Percentiles rank a stretch among this genome's conserved stretches.
These are phyloP conservation scores for Fusarium virguliforme DNA, from an alignment of 2,329 filamentous ascomycete genomes.

Conservation along the genomic window DNA sequence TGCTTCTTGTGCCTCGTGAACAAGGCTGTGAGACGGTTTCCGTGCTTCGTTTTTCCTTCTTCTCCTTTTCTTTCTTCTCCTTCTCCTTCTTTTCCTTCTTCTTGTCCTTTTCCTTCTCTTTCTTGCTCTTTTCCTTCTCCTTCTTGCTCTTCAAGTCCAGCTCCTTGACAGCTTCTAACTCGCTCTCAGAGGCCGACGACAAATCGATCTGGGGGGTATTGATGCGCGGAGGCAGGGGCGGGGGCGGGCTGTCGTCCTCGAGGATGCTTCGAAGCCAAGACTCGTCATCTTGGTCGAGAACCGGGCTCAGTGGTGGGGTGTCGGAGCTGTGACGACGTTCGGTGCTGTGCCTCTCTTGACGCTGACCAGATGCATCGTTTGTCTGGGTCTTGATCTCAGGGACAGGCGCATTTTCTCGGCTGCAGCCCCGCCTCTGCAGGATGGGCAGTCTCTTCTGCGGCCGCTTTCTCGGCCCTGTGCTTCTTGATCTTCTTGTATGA, in stretches of 20 bases:
- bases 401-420: slow-evolving; percentile 33
- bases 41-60: slow-evolving; percentile 17
- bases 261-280: slow-evolving; percentile 72
- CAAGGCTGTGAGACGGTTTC: slow-evolving; percentile 56
- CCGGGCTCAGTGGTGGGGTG: slow-evolving; percentile 55
- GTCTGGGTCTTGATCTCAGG: slow-evolving; percentile 36
- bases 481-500: slow-evolving; percentile 76
- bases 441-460: slow-evolving; percentile 46
- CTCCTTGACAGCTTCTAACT: slow-evolving; percentile 50
- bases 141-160: slow-evolving; percentile 54
- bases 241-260: slow-evolving; percentile 61
- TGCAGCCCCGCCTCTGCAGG: slow-evolving; percentile 31
- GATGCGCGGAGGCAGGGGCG: slow-evolving; percentile 70
- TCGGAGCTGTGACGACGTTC: slow-evolving; percentile 51
- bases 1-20: slow-evolving; percentile 60
- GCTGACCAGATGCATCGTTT: slow-evolving; percentile 30
- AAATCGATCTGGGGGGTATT: slow-evolving; percentile 66
- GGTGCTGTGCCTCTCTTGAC: slow-evolving; percentile 35
- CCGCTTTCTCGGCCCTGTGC: slow-evolving; percentile 67
- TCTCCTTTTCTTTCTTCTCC: slow-evolving; percentile 50
- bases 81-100: slow-evolving; percentile 43
- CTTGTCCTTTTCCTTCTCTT: slow-evolving; percentile 23
- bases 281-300: slow-evolving; percentile 72
- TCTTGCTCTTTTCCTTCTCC: slow-evolving; percentile 45
- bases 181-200: slow-evolving; percentile 45